phyloP scores from a whole-genome alignment of 2,329 filamentous ascomycete species.

The Phyllosticta citribraziliensis region DNA sequence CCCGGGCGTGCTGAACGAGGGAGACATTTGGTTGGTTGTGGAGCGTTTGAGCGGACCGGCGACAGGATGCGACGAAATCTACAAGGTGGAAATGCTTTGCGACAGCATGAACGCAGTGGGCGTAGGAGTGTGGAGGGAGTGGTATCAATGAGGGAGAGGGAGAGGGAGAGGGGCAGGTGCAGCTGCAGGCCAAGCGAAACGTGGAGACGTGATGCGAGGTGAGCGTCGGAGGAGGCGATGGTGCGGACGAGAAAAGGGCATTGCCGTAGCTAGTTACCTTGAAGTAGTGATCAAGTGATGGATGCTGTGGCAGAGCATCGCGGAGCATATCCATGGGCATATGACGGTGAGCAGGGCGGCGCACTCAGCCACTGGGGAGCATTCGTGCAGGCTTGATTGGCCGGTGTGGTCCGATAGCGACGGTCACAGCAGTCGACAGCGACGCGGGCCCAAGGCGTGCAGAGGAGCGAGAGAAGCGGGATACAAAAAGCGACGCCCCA shows the following conservation, averaged over 20 bases:
- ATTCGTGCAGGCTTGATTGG: conserved; percentile 7
- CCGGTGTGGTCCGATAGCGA: neutral
- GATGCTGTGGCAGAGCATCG: neutral
- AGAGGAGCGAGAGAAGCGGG: too few relatives aligned
- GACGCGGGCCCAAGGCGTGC: too few relatives aligned
- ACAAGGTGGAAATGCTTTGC: conserved; percentile 40
- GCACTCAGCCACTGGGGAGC: neutral
- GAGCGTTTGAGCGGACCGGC: conserved; percentile 61
- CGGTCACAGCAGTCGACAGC: neutral
- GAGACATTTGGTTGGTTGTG: conserved; percentile 68
- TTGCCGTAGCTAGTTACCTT: neutral
- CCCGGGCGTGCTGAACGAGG: conserved; percentile 42
- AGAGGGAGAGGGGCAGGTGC: neutral
- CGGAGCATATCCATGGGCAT: neutral
- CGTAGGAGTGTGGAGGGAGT: conserved; percentile 36
- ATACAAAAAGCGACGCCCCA: too few relatives aligned
- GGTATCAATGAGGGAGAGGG: conserved; percentile 22
- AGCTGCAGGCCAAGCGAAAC: neutral
- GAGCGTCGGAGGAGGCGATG: neutral
- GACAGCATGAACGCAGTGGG: conserved; percentile 36
- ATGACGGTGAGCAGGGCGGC: neutral
- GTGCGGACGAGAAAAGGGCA: neutral
- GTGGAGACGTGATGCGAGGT: neutral
- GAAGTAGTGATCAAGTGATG: neutral
- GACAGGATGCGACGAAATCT: conserved; percentile 37